A percentile compares a stretch with the other conserved stretches of the same genome.
Conservation (phyloP, 805 yeast genomes). For the Candida glaebosa region DNA sequence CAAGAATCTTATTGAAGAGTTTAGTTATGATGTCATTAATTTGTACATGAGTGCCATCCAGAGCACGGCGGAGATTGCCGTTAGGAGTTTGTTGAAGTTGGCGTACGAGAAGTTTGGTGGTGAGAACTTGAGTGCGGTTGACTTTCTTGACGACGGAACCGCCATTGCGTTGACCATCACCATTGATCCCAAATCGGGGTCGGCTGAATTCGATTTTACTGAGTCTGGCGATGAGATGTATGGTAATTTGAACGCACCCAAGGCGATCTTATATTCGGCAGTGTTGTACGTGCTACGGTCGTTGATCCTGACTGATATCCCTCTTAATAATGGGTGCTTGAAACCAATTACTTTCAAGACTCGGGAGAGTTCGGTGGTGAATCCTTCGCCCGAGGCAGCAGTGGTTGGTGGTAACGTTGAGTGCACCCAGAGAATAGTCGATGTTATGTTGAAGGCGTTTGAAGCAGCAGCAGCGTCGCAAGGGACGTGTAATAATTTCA, state of each 20-base stretch:
- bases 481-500: constrained; percentile 92
- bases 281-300: constrained; percentile 84
- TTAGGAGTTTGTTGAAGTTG: constrained; percentile 26
- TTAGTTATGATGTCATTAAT: constrained; percentile 41
- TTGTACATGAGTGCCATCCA: constrained; percentile 37
- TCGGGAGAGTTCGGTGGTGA: constrained; percentile 41
- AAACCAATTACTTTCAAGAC: constrained; percentile 64
- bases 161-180: constrained; percentile 53
- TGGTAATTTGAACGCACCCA: constrained; percentile 91
- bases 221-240: constrained; percentile 87
- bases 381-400: constrained; percentile 83
- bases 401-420: constrained; percentile 91
- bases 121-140: constrained; percentile 48
- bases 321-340: constrained; percentile 90
- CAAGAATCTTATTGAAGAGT: constrained; percentile 57
- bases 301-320: constrained; percentile 81
- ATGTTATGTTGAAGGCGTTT: constrained; percentile 82
- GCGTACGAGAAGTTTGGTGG: constrained; percentile 40
- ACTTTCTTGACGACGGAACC: constrained; percentile 81
- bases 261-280: constrained; percentile 85
- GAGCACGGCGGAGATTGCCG: constrained; percentile 31
- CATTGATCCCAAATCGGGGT: constrained; percentile 46
- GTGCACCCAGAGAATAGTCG: constrained; percentile 91
- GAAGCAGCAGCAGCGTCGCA: constrained; percentile 92
- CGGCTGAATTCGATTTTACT: constrained; percentile 75